Percentiles rank a stretch among this genome's conserved stretches.
Evolutionary conservation across 768 basidiomycete genomes (phyloP).

Genomic region (Arthromyces matolae): DNA sequence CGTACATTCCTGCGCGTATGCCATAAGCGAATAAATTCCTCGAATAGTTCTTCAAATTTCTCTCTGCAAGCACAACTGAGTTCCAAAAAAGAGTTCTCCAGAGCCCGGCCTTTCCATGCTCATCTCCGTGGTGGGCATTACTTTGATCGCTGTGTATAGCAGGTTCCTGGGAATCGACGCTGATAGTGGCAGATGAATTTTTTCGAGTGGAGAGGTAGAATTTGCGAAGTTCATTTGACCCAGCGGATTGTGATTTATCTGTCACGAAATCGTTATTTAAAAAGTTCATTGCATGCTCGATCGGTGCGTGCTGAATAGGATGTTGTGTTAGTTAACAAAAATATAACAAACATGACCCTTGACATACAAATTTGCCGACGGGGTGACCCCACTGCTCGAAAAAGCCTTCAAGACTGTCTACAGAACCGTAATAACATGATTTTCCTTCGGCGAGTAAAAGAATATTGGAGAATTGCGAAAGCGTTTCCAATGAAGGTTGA

Average conservation of each 20-base stretch:
- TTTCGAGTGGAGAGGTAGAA: conserved; percentile 29
- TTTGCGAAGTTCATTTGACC: conserved; percentile 28
- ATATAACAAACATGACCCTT: background rate
- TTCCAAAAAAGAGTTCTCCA: conserved; percentile 35
- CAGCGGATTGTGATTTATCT: conserved; percentile 14
- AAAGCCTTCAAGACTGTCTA: conserved; percentile 36
- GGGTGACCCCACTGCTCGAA: conserved; percentile 38
- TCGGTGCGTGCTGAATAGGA: conserved; percentile 40
- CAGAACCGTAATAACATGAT: conserved; percentile 39
- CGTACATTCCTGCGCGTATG: conserved; percentile 54
- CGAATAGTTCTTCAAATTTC: conserved; percentile 46
- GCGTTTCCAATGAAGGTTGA: conserved; percentile 60
- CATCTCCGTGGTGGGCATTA: background rate
- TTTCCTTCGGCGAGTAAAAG: conserved; percentile 54
- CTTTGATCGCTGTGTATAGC: conserved; percentile 2
- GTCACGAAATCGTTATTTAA: conserved; percentile 45
- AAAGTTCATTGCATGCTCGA: conserved; percentile 59
- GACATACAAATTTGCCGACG: conserved; percentile 32
- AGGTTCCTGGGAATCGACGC: background rate
- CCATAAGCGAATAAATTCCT: conserved; percentile 58
- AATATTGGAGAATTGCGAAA: conserved; percentile 56
- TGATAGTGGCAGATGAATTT: background rate
- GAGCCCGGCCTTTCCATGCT: conserved; percentile 26
- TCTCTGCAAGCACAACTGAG: conserved; percentile 43
- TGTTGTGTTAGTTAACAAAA: conserved; percentile 15